Percentiles rank a stretch among this genome's conserved stretches.
Conservation (phyloP, 2,329 filamentous ascomycete genomes). For the Curvularia sp. region DNA sequence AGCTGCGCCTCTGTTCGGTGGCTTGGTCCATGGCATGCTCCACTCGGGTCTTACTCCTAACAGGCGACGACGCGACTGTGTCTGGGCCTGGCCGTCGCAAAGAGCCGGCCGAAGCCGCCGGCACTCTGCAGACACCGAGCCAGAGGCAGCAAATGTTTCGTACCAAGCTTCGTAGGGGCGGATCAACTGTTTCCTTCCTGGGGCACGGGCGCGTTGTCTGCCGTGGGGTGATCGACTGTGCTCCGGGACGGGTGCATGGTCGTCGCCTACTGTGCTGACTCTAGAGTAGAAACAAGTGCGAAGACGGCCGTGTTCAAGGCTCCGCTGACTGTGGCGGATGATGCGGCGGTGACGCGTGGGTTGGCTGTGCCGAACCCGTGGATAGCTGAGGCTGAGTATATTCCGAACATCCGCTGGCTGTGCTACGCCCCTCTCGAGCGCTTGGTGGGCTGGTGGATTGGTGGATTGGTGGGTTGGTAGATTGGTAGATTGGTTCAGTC, state of each 20-base stretch:
- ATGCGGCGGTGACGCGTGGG: constrained; percentile 17
- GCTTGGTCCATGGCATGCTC: constrained; percentile 11
- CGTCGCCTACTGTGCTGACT: not conserved
- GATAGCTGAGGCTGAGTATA: constrained; percentile 42
- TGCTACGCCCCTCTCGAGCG: constrained; percentile 41
- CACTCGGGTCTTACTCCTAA: not conserved
- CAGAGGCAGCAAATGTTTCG: constrained; percentile 31
- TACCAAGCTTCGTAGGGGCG: constrained; percentile 16
- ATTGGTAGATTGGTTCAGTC: constrained; percentile 28
- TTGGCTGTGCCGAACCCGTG: constrained; percentile 24
- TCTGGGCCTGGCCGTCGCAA: constrained; percentile 10
- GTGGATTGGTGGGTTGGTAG: too few relatives aligned
- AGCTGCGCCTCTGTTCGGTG: constrained; percentile 29
- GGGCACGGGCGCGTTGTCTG: constrained; percentile 5
- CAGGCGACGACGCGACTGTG: constrained; percentile 7
- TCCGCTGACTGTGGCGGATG: constrained; percentile 10
- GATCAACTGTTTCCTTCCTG: constrained; percentile 36
- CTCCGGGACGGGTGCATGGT: not conserved
- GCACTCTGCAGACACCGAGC: not conserved
- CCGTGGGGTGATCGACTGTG: not conserved
- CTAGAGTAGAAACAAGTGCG: constrained; percentile 1
- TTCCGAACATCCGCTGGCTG: constrained; percentile 30
- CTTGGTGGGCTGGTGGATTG: too few relatives aligned
- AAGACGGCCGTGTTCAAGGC: not conserved
- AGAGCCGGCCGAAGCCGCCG: constrained; percentile 15